A percentile compares a stretch with the other conserved stretches of the same genome.
Evolutionary conservation across 1,284 basidiomycete genomes (phyloP).

Genomic region (Sporisorium iseilematis-ciliati): DNA sequence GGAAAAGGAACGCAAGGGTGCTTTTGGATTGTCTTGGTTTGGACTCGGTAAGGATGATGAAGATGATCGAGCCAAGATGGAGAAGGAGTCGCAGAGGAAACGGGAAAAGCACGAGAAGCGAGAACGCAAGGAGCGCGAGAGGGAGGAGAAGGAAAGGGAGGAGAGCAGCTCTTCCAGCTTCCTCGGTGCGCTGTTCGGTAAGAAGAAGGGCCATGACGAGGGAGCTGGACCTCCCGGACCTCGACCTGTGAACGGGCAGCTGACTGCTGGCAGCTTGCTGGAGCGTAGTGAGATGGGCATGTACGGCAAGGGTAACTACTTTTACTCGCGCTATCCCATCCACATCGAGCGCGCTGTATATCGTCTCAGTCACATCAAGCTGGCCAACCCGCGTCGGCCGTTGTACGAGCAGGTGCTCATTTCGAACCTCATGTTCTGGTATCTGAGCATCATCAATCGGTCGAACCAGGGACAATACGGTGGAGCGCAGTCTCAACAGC

Average conservation of each 20-base stretch:
- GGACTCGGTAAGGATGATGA: conserved; percentile 66
- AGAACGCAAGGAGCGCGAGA: conserved; percentile 53
- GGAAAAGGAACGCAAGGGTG: conserved; percentile 62
- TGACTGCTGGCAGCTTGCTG: conserved; percentile 58
- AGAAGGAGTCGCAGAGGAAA: conserved; percentile 51
- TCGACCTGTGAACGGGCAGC: conserved; percentile 44
- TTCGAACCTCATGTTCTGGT: conserved; percentile 99
- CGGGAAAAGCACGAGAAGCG: conserved; percentile 54
- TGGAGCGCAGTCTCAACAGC: conserved; percentile 62
- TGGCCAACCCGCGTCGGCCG: conserved; percentile 94
- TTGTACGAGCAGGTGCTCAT: conserved; percentile 98
- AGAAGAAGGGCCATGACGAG: conserved; percentile 60
- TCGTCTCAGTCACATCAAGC: conserved; percentile 95
- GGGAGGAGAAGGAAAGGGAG: conserved; percentile 56
- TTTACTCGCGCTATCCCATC: conserved; percentile 89
- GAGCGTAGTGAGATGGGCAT: conserved; percentile 43
- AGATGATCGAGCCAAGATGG: conserved; percentile 46
- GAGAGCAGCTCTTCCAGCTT: conserved; percentile 59
- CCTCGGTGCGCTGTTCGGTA: conserved; percentile 62
- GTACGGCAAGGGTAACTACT: conserved; percentile 60
- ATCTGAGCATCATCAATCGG: conserved; percentile 95
- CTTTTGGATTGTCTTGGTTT: conserved; percentile 66
- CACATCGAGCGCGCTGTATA: conserved; percentile 98
- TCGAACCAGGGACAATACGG: conserved; percentile 70
- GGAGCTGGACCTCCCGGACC: conserved; percentile 4